Conservation (phyloP, 192 early-diverging fungal species). For the Dissophora globulifera region DNA sequence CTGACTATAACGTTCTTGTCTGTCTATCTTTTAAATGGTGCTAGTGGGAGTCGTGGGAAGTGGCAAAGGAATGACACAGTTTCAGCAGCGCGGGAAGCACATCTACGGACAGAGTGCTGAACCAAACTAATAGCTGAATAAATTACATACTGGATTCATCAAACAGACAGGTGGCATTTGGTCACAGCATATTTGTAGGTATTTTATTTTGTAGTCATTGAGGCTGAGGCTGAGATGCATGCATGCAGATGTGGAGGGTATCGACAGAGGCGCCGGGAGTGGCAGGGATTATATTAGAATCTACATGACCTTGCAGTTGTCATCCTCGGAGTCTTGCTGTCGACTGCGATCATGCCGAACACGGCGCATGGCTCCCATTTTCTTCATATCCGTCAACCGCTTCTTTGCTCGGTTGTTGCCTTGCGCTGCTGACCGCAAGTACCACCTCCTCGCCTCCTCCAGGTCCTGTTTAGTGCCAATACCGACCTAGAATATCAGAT, state of each 20-base stretch:
- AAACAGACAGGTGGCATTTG: too few relatives aligned
- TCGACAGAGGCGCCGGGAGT: too few relatives aligned
- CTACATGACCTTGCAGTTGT: slow-evolving; percentile 55
- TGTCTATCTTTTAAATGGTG: not conserved
- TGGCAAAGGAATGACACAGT: slow-evolving; percentile 81
- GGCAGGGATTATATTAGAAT: too few relatives aligned
- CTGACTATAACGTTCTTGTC: too few relatives aligned
- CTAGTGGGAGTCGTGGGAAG: slow-evolving; percentile 84
- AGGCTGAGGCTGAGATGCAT: too few relatives aligned
- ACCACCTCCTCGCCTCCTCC: slow-evolving; percentile 92
- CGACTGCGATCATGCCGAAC: slow-evolving; percentile 43
- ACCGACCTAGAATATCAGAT: slow-evolving; percentile 59
- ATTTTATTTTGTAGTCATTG: too few relatives aligned
- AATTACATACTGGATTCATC: too few relatives aligned
- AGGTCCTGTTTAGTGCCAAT: slow-evolving; percentile 82
- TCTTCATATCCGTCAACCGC: slow-evolving; percentile 86
- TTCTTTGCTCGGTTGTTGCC: slow-evolving; percentile 86
- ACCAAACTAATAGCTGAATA: too few relatives aligned
- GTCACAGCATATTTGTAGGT: too few relatives aligned
- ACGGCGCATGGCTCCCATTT: slow-evolving; percentile 59
- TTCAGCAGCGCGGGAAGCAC: slow-evolving; percentile 81
- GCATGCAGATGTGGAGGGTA: too few relatives aligned
- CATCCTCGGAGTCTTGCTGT: slow-evolving; percentile 44
- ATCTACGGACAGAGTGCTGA: slow-evolving; percentile 63
- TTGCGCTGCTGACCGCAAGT: slow-evolving; percentile 74